Base-by-base conservation (phyloP, 495 filamentous ascomycete species). In the Penicillium roqueforti region DNA sequence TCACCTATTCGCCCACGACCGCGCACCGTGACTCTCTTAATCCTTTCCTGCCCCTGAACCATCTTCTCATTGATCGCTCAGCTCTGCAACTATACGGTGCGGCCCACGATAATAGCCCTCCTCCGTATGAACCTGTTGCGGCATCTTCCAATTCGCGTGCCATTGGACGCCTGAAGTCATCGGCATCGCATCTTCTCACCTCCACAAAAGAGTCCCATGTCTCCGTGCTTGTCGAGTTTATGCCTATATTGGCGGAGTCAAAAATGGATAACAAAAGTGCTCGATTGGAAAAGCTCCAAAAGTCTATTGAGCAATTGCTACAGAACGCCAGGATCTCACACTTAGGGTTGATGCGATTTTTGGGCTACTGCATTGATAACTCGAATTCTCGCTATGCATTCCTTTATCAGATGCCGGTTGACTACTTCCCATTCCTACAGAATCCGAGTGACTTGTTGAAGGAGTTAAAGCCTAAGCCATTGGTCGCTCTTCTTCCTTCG, bases 351-450 rank as follows among this genome's bases (percentile, higher is more conserved):
- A 80, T 92, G 73, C 81, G 80, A 38, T 80, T 95, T 52, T 66
- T 95, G 23, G 91, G 89, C n/a, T 96, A 91, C 66, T 89, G 87
- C 57, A 82, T 92, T 63, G 90, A 96, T 66, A 80, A 88, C 59
- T 78, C 80, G 6, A 80, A 88, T 63, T 85, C 87, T 10, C 80
- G 89, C 8, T 86, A 89, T 65, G 91, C 88, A 20, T 78, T 96
- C 42, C 80, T 96, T 45, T 96, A 91, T 60, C 84, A 89, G 48
- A 84, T 95, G 61, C 91, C 91, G 0, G 75, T 81, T 7, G 80
- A 75, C 60, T 76, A 74, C 55, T 72, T 74, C 50, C 73, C 74
- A 1, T 76, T 75, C 48, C 60, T 78, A 20, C 68, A 63, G 44
- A 75, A 76, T 36, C 75, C 73, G 1, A 75, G 69, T 41, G 73